These are phyloP conservation scores for Globisporangium spiculum DNA, from an alignment of 352 stramenopile species.

Conservation along the genomic window DNA sequence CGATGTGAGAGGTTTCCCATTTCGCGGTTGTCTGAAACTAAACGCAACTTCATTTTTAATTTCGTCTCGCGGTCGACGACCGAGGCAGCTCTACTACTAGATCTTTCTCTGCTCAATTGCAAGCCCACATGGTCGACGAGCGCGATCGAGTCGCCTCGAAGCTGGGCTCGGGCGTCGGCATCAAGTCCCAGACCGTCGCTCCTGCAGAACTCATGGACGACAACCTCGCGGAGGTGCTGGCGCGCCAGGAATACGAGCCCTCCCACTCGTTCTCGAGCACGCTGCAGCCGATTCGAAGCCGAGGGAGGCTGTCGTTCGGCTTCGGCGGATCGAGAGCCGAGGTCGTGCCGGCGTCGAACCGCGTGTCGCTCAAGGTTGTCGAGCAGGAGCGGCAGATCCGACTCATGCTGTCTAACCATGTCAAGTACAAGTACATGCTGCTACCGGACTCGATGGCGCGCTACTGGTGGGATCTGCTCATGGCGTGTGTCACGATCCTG, in stretches of 20 bases:
- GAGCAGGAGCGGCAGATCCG: slow-evolving; percentile 48
- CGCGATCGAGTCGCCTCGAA: not conserved
- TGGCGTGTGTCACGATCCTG: slow-evolving; percentile 49
- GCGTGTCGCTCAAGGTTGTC: slow-evolving; percentile 50
- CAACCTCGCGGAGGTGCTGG: not conserved
- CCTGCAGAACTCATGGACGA: not conserved
- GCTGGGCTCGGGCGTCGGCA: not conserved
- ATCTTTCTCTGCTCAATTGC: not conserved
- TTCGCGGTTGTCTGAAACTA: not conserved
- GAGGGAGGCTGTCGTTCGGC: slow-evolving; percentile 6
- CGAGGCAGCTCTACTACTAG: not conserved
- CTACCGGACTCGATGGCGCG: slow-evolving; percentile 38
- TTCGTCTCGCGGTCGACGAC: not conserved
- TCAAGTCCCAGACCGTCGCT: not conserved
- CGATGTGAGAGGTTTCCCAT: not conserved
- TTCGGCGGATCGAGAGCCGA: slow-evolving; percentile 25
- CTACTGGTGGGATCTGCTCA: slow-evolving; percentile 52
- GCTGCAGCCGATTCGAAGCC: slow-evolving; percentile 9
- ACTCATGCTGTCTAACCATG: slow-evolving; percentile 22
- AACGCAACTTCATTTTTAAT: not conserved
- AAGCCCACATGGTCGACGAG: not conserved
- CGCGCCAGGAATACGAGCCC: not conserved
- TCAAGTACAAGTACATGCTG: slow-evolving; percentile 46
- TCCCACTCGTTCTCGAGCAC: slow-evolving; percentile 9
- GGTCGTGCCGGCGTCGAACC: slow-evolving; percentile 51